phyloP scores from a whole-genome alignment of 2,329 filamentous ascomycete genomes.

The Leptographium wingfieldii region DNA sequence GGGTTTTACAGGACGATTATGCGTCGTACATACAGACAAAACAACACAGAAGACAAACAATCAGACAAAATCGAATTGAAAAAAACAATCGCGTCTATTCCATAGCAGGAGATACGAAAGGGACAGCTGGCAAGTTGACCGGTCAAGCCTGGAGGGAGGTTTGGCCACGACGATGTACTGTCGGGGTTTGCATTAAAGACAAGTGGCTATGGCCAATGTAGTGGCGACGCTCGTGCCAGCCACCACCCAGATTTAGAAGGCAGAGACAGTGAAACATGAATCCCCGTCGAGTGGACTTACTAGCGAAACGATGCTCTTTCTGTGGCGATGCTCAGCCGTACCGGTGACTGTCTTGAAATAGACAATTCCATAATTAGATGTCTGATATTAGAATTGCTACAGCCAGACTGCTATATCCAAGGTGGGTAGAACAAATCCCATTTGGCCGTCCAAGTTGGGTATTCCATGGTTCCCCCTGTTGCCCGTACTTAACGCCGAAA shows the following conservation, averaged over 20 bases:
- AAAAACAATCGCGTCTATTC: background rate
- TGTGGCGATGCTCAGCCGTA: background rate
- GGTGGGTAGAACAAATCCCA: background rate
- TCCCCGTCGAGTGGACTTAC: background rate
- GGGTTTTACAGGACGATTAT: background rate
- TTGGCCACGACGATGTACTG: background rate
- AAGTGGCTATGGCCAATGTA: background rate
- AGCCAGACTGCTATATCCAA: background rate
- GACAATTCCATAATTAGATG: background rate
- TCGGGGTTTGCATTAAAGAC: background rate
- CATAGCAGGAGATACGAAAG: background rate
- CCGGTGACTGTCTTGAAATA: background rate
- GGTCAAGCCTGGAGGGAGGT: background rate
- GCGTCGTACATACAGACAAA: background rate
- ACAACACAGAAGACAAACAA: background rate
- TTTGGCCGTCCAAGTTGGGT: background rate
- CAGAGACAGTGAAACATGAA: background rate
- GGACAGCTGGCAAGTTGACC: background rate
- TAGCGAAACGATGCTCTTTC: background rate
- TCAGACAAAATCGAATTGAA: background rate
- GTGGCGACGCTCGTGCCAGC: background rate
- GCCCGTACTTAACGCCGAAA: background rate
- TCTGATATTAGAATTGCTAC: background rate
- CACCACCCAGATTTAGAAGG: background rate
- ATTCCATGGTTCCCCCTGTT: background rate